Base-by-base conservation (phyloP, 176 grass and related monocot genomes). In the Pharus latifolius region DNA sequence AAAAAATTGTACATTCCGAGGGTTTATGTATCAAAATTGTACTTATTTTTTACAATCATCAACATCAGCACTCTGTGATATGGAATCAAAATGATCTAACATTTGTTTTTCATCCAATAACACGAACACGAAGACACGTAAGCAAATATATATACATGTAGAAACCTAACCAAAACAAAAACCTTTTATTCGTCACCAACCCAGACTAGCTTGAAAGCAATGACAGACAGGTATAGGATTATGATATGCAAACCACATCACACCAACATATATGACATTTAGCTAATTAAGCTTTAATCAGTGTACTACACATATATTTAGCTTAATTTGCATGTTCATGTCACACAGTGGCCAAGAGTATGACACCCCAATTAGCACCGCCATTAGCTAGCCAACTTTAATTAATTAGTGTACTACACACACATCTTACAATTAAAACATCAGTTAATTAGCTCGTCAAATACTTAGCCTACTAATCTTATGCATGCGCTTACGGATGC, bases 181-280 rank as follows among this genome's bases (percentile, higher is more conserved):
- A 57, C 8, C 10, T 26, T 48, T 5, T 49, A 18, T 49, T 35
- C 23, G 1, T 4, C 61, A 18, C 42, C 68, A 56, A 58, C 19
- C 17, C 28, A 73, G 6, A 10, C 38, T 28, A 17, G 3, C 5
- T 16, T 48, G 40, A 12, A 14, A 13, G 38, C 67, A 66, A 49
- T 40, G 73, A 47, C 23, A 44, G 46, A 61, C 64, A 63, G 32
- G 31, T 18, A n/a, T 50, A 56, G 19, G 83, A 70, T 8, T 76
- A 75, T 85, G 64, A 70, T 56, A 80, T 27, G 70, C 65, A 80
- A 70, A 63, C 82, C 67, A 44, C 55, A 83, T 38, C 72, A 69
- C 63, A 42, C 3, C 22, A 75, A 20, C 56, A 77, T 41, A 55
- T 23, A 69, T n/a, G 75, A 17, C 35, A 74, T 51, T 73, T 74